phyloP scores from a whole-genome alignment of 805 yeast genomes.

The Candida manassasensis region DNA sequence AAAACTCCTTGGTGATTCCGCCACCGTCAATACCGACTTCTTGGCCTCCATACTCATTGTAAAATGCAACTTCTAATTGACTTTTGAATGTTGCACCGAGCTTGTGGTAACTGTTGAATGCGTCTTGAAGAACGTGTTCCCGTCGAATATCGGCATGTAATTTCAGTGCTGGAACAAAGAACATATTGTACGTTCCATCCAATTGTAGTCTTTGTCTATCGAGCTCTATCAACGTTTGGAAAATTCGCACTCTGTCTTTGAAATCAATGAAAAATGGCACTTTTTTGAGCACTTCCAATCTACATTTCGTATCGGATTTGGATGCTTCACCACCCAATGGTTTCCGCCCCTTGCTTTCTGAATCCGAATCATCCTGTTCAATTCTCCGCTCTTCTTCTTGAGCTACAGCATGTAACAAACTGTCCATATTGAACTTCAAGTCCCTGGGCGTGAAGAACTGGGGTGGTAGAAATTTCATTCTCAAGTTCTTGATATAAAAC shows the following conservation, averaged over 20 bases:
- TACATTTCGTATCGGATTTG: constrained; percentile 16
- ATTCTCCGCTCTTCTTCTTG: constrained; percentile 39
- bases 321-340: background rate
- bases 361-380: constrained; percentile 11
- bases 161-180: constrained; percentile 17
- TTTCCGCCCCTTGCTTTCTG: constrained; percentile 6
- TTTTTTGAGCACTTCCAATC: constrained; percentile 50
- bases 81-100: constrained; percentile 54
- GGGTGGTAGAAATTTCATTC: constrained; percentile 46
- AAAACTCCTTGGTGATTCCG: constrained; percentile 87
- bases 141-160: constrained; percentile 58
- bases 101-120: constrained; percentile 53
- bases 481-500: constrained; percentile 59
- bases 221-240: constrained; percentile 55
- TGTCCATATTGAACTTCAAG: constrained; percentile 28
- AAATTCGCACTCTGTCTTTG: constrained; percentile 64
- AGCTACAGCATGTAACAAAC: constrained; percentile 32
- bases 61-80: constrained; percentile 59
- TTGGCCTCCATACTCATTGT: constrained; percentile 61
- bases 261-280: constrained; percentile 82
- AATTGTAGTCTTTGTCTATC: constrained; percentile 38
- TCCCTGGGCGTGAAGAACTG: constrained; percentile 50
- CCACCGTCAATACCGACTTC: constrained; percentile 98
- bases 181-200: constrained; percentile 6
- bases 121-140: constrained; percentile 69